Evolutionary conservation across 768 basidiomycete genomes (phyloP), one percentile per base, ranked within the genome.

Genomic region (Mycena belliarum): DNA sequence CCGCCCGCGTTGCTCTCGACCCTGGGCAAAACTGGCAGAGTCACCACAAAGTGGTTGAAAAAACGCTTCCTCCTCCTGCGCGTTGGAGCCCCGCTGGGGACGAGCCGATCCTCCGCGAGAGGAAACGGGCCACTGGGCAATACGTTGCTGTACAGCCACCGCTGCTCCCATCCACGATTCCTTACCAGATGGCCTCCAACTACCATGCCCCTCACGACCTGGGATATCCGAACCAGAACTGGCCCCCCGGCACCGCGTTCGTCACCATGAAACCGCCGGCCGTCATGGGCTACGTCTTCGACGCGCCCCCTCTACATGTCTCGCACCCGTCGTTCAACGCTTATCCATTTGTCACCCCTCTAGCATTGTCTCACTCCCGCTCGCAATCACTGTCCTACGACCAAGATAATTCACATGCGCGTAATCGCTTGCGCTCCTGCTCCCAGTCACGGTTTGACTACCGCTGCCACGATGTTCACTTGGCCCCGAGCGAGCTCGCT

Each of bases 71-170:
- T 43, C 87, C 89, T 23, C 89, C 90, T 23, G 84, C 89, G 3
- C 85, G 85, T 69, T 92, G 90, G 90, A 89, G 88, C 66, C 89
- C 90, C 46, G 80, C 85, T 14, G 87, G 80, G n/a, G 89, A 89
- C 64, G 90, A 91, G 63, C 89, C 88, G 18, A 82, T 91, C 55
- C 70, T 82, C 28, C 80, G 84, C 32, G 78, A 82, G 50, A 72
- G 75, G 51, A 80, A 77, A 63, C 76, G 85, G 50, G 69, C 69
- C 40, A 81, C 73, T 54, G 82, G 81, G 2, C 80, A 84, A 41
- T 91, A 91, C 56, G 75, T 87, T 41, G 88, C 87, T 16, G 82
- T 86, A 29, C 85, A 84, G 53, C 77, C 87, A 18, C 70, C 82
- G 20, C 69, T 79, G 28, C 65, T 74, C 24, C 68, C 75, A 29